A percentile compares a stretch with the other conserved stretches of the same genome.
These are phyloP conservation scores for Alternaria conjuncta DNA, from an alignment of 2,329 filamentous ascomycete species.

Conservation along the genomic window DNA sequence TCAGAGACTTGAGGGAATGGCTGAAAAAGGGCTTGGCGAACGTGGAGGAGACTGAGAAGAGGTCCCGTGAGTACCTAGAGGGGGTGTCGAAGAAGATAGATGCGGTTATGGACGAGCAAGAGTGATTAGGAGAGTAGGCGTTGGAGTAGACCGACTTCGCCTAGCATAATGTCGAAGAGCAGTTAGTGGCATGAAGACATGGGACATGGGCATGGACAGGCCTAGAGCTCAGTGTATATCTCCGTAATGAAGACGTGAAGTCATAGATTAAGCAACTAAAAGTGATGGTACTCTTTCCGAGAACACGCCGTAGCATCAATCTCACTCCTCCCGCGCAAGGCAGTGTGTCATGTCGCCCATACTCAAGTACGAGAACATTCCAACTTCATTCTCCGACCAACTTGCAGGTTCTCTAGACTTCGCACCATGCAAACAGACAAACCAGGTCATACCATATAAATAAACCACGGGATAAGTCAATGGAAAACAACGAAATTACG, in stretches of 20 bases:
- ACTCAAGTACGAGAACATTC: neutral
- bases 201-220: neutral
- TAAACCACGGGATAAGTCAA: rapidly evolving
- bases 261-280: neutral
- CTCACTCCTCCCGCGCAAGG: neutral
- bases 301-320: neutral
- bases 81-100: neutral
- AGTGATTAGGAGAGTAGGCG: neutral
- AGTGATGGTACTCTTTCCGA: neutral
- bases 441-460: neutral
- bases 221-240: neutral
- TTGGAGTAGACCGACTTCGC: neutral
- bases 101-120: neutral
- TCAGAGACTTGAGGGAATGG: neutral
- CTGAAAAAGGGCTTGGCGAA: neutral
- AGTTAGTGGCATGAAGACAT: neutral
- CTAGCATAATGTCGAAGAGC: neutral
- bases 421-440: neutral
- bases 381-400: neutral
- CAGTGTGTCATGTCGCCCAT: neutral
- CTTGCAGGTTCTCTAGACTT: neutral
- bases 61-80: neutral
- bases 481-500: neutral
- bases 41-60: neutral
- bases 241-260: neutral